Evolutionary conservation across 73 alveolate genomes (phyloP).

Genomic region (Tetrahymena borealis): DNA sequence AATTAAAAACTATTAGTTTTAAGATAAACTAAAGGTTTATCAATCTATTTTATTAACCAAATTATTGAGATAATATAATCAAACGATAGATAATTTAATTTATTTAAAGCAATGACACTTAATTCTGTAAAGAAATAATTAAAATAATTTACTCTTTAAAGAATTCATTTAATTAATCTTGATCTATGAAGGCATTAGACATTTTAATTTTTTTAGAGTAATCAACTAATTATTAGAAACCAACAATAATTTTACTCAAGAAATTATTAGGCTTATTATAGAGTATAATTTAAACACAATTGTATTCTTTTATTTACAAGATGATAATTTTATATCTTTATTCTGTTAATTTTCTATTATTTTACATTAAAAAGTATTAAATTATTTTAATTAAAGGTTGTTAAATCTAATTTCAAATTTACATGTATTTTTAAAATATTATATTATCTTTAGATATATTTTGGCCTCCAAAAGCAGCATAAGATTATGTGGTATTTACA

Average conservation of each 20-base stretch:
- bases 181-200: not conserved
- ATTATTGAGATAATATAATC: too few species aligned
- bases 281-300: not conserved
- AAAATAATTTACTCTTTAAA: not conserved
- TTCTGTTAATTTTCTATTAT: not conserved
- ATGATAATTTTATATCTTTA: not conserved
- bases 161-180: not conserved
- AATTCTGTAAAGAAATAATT: too few species aligned
- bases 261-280: not conserved
- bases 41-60: too few species aligned
- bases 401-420: not conserved
- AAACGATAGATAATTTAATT: too few species aligned
- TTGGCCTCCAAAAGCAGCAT: not conserved
- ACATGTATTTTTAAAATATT: not conserved
- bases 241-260: not conserved
- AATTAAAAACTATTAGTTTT: too few species aligned
- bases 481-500: not conserved
- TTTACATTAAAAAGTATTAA: not conserved
- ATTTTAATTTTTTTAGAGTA: not conserved
- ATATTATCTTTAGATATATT: not conserved
- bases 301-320: not conserved
- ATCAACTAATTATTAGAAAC: not conserved
- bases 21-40: too few species aligned
- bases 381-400: not conserved
- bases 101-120: too few species aligned